phyloP scores from a whole-genome alignment of 75 land plant genomes.

The Cupressus sempervirens region DNA sequence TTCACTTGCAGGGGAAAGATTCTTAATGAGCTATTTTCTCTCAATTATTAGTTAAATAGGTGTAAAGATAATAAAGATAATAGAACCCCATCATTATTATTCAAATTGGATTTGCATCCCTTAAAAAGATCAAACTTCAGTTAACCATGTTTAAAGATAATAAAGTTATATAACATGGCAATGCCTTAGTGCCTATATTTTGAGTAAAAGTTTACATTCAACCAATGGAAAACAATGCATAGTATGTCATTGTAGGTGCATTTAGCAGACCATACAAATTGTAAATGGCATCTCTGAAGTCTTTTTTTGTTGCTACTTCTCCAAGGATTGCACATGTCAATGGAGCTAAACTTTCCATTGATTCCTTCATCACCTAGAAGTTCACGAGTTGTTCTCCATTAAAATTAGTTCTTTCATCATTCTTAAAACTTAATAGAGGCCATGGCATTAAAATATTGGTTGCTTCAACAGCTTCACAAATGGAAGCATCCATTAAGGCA shows the following conservation, averaged over 20 bases:
- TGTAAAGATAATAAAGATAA: neutral
- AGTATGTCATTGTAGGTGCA: too few relatives aligned
- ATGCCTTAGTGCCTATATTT: too few relatives aligned
- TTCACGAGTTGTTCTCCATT: neutral
- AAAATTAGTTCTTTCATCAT: neutral
- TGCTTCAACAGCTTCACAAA: constrained; percentile 40
- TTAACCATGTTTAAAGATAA: neutral
- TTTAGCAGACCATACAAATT: neutral
- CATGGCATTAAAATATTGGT: constrained; percentile 11
- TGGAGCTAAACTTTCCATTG: neutral
- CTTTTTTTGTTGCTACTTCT: neutral
- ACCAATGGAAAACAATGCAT: too few relatives aligned
- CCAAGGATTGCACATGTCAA: neutral
- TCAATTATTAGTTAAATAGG: neutral
- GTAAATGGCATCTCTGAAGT: neutral
- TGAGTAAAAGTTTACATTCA: too few relatives aligned
- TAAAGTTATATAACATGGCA: too few relatives aligned
- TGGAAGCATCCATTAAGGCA: constrained; percentile 57
- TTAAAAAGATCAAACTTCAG: neutral
- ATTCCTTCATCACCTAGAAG: neutral
- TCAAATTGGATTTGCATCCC: neutral
- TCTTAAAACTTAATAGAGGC: neutral
- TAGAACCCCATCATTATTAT: neutral
- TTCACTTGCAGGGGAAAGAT: constrained; percentile 28
- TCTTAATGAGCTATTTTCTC: neutral